Base-by-base conservation (phyloP, 2,329 filamentous ascomycete species). In the Pezicula neosporulosa region DNA sequence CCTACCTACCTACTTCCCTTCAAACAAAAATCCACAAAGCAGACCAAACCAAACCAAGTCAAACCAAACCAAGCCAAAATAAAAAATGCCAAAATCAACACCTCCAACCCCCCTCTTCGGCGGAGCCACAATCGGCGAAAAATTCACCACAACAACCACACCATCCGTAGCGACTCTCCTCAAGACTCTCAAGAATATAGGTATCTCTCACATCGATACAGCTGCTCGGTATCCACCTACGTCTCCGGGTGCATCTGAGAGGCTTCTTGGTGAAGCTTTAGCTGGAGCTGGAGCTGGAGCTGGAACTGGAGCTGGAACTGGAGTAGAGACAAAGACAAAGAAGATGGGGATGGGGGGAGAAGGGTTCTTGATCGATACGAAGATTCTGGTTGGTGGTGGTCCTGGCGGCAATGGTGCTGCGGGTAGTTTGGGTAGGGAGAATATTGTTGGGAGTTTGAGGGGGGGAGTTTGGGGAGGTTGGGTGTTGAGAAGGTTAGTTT, bases 141-240 rank as follows among this genome's bases (percentile, higher is more conserved):
- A 19, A n/a, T 55, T 49, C 28, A 38, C n/a, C n/a, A n/a, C n/a
- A n/a, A n/a, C 9, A 16, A 47, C 33, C 6, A 6, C 19, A 21
- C 12, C 28, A 43, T 24, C 28, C 10, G 52, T 56, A 0, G 33
- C 44, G 21, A 21, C 36, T 16, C 21, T 50, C 1, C 39, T 54
- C 12, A 15, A 18, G 2, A 24, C 42, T 1, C 19, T 54, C 2
- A 51, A 56, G 19, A 16, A 35, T 21, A 27, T 37, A 18, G 39
- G 52, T 2, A 53, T 55, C 30, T 35, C 4, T 13, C 16, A 45
- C 5, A 46, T 56, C 27, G 54, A 55, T 12, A 55, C 54, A 9
- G 49, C 49, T 27, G 52, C n/a, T 13, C 27, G 49, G 3, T 56
- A 56, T 27, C 52, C 52, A 16, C 46, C 54, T 1, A 24, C 7